A percentile compares a stretch with the other conserved stretches of the same genome.
phyloP scores from a whole-genome alignment of 176 grass and related monocot species.

The Raddia distichophylla region DNA sequence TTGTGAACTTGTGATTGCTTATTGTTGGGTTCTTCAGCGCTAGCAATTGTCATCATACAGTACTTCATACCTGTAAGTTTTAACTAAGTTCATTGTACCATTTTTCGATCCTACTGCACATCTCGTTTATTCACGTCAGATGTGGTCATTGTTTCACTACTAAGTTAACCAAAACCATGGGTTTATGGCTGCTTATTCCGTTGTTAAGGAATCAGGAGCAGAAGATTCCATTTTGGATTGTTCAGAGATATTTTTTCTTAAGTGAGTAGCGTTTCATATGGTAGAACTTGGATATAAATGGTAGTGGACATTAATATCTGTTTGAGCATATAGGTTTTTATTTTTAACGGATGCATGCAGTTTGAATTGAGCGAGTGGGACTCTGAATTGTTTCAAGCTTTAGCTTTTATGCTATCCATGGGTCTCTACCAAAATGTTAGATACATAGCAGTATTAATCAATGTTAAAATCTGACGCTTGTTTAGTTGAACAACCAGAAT shows the following conservation, averaged over 20 bases:
- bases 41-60: neutral
- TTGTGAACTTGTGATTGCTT: neutral
- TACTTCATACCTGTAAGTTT: neutral
- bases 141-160: neutral
- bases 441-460: neutral
- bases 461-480: neutral
- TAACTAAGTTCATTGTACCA: neutral
- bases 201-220: neutral
- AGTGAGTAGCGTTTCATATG: neutral
- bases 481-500: neutral
- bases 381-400: neutral
- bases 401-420: neutral
- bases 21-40: neutral
- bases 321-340: neutral
- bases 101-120: neutral
- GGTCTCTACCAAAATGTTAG: neutral
- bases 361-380: neutral
- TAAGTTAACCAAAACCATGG: neutral
- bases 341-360: neutral
- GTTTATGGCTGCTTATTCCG: neutral
- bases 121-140: neutral
- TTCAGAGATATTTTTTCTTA: constrained; percentile 28
- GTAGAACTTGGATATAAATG: neutral
- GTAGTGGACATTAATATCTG: neutral
- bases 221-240: neutral